Base-by-base conservation (phyloP, 176 grass and related monocot species). In the Rhynchospora breviuscula region DNA sequence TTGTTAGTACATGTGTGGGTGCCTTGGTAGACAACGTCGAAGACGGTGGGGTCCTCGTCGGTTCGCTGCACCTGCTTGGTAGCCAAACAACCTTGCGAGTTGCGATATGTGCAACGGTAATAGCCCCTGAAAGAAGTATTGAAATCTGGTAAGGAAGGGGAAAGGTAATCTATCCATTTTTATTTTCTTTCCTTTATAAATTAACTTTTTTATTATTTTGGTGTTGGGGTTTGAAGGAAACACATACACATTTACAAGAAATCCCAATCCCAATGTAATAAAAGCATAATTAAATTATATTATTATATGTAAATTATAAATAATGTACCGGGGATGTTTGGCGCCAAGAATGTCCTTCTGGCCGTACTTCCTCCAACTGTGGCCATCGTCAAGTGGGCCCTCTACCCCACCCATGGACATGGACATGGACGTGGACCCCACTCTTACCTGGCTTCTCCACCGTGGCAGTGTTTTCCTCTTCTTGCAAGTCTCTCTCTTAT, bases 101-200 rank as follows among this genome's bases (percentile, higher is more conserved):
- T 95, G 86, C 92, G 92, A 84, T 93, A 86, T 10, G 96, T 98
- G 91, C 96, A 98, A 8, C 96, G 89, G 85, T 98, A 95, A 79
- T 98, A 98, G 0, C 88, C 89, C 21, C 96, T 90, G 85, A 29
- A 82, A 47, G 2, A 25, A 67, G 43, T 21, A 81, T 10, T 21
- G 29, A 45, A 59, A 45, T 78, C 44, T 48, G 57, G 56, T 81
- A 48, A 81, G 59, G 6, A 46, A 81, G 40, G 69, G 44, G 7
- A 43, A 5, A 44, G 46, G 17, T 14, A 79, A 35, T 10, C 17
- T 49, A 61, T 15, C 5, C 31, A 46, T 69, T 25, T 68, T 31
- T 69, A 5, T 69, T 7, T 53, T 35, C 33, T 54, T 51, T 51
- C 72, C 49, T 58, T 31, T 14, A 58, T 79, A 19, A 59, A 57